These are phyloP conservation scores for Trypanosoma cruzi DNA, from an alignment of 208 protist genomes.

Conservation along the genomic window DNA sequence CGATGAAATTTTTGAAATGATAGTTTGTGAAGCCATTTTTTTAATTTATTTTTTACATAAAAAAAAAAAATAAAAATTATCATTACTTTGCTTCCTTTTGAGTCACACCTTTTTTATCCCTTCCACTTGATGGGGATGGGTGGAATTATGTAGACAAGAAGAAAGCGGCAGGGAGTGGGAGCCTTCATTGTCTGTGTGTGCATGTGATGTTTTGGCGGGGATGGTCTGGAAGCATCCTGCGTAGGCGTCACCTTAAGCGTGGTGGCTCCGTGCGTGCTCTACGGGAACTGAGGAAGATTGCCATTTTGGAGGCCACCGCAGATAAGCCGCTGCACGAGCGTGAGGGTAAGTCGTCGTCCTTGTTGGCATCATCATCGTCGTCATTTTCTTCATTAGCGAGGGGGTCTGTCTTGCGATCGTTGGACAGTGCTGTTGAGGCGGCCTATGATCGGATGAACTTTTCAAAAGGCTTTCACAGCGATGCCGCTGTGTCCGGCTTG, in stretches of 20 bases:
- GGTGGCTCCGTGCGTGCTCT: not conserved
- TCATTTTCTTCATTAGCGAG: conserved; percentile 33
- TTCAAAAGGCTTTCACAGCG: not conserved
- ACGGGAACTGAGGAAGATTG: conserved; percentile 21
- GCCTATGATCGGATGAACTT: not conserved
- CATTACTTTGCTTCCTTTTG: not conserved
- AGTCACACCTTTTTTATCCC: not conserved
- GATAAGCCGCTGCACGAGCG: conserved; percentile 20
- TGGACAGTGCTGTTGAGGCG: conserved; percentile 22
- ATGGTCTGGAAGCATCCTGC: conserved; percentile 16
- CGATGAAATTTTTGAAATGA: not conserved
- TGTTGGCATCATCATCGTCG: conserved; percentile 32
- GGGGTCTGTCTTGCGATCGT: conserved; percentile 9
- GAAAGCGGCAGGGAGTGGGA: not conserved
- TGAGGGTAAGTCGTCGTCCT: conserved; percentile 33
- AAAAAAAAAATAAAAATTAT: too few species aligned
- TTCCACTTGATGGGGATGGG: not conserved
- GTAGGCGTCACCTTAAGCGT: conserved; percentile 7
- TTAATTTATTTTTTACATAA: not conserved
- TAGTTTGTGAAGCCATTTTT: not conserved
- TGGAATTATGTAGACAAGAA: not conserved
- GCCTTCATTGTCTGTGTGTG: not conserved
- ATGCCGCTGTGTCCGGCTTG: not conserved
- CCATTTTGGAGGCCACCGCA: conserved; percentile 24
- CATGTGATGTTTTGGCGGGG: conserved; percentile 21